Percentiles rank a stretch among this genome's conserved stretches.
These are phyloP conservation scores for Parasitella parasitica DNA, from an alignment of 371 early-diverging fungal species.

Conservation along the genomic window DNA sequence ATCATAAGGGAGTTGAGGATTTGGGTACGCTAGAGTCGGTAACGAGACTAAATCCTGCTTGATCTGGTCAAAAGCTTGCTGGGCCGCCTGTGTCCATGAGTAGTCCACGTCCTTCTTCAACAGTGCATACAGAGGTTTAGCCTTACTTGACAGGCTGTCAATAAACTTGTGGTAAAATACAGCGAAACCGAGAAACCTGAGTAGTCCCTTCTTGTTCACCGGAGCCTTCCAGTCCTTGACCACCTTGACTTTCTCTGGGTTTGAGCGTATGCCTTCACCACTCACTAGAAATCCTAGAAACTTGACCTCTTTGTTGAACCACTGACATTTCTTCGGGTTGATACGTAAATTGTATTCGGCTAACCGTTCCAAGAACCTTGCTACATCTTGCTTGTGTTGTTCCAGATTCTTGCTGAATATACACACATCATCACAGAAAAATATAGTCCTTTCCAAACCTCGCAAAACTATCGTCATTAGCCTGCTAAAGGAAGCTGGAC, in stretches of 20 bases:
- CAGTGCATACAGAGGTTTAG: constrained; percentile 23
- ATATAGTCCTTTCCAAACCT: constrained; percentile 22
- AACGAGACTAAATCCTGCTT: constrained; percentile 12
- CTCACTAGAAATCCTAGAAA: constrained; percentile 46
- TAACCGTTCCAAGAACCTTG: constrained; percentile 35
- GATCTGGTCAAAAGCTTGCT: constrained; percentile 4
- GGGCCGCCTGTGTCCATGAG: background rate
- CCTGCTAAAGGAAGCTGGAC: constrained; percentile 40
- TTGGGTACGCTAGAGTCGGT: constrained; percentile 3
- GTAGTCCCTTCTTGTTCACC: constrained; percentile 13
- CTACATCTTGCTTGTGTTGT: constrained; percentile 38
- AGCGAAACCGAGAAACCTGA: constrained; percentile 23
- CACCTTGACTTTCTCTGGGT: constrained; percentile 26
- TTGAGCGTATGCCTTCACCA: constrained; percentile 24
- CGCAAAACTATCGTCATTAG: constrained; percentile 36
- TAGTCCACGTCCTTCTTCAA: background rate
- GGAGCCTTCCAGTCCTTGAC: constrained; percentile 37
- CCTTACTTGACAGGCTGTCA: background rate
- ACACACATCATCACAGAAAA: constrained; percentile 50
- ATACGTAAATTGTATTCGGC: constrained; percentile 22
- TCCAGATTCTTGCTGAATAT: constrained; percentile 39
- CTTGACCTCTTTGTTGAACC: constrained; percentile 24
- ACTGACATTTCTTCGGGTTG: constrained; percentile 49
- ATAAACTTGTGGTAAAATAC: constrained; percentile 35
- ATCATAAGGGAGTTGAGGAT: constrained; percentile 4